Percentiles rank a stretch among this genome's conserved stretches.
Conservation (phyloP, 352 stramenopile species). For the Globisporangium cylindrosporum region DNA sequence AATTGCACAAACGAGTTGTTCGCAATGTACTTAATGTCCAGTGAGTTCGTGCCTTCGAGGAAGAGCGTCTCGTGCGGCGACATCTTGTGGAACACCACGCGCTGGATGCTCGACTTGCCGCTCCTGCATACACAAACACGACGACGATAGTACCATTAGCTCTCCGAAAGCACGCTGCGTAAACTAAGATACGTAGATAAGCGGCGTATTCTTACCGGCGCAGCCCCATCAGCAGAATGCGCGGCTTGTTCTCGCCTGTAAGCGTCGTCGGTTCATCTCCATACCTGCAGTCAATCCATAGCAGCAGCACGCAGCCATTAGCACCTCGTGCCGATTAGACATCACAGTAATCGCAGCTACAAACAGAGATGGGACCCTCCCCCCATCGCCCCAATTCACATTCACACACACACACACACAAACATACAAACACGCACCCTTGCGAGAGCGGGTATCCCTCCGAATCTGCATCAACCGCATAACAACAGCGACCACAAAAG, state of each 20-base stretch:
- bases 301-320: not conserved
- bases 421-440: slow-evolving; percentile 18
- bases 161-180: not conserved
- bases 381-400: too few species aligned
- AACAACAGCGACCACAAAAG: slow-evolving; percentile 3
- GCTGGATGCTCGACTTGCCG: slow-evolving; percentile 90
- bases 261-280: slow-evolving; percentile 65
- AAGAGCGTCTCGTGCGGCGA: slow-evolving; percentile 97
- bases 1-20: slow-evolving; percentile 98
- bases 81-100: slow-evolving; percentile 99
- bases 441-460: slow-evolving; percentile 36
- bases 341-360: not conserved
- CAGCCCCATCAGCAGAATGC: slow-evolving; percentile 97
- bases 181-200: not conserved
- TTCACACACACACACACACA: slow-evolving; percentile 5
- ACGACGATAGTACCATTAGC: not conserved
- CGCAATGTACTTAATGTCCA: slow-evolving; percentile 96
- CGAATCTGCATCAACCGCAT: slow-evolving; percentile 18
- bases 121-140: slow-evolving; percentile 35
- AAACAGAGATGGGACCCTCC: not conserved
- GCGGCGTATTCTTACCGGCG: slow-evolving; percentile 43
- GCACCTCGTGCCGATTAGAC: not conserved
- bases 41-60: slow-evolving; percentile 71
- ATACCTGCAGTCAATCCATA: slow-evolving; percentile 38
- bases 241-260: slow-evolving; percentile 89